Percentiles rank a stretch among this genome's conserved stretches.
Conservation (phyloP, 331 rosid species). For the Phaseolus coccineus region DNA sequence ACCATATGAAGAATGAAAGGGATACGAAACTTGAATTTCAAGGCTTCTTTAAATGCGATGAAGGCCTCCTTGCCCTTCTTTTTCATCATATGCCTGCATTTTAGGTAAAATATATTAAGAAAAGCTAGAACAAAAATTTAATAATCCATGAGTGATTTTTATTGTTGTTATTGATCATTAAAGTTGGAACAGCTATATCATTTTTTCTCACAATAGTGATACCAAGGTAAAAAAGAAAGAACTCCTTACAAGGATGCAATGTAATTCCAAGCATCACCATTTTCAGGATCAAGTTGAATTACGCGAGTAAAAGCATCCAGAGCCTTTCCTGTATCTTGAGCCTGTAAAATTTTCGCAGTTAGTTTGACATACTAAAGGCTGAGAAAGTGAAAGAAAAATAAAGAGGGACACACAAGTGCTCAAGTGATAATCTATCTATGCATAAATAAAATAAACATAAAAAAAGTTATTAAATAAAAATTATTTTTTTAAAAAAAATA, state of each 20-base stretch:
- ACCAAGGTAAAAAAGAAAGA: slow-evolving; percentile 38
- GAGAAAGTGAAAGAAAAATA: slow-evolving; percentile 10
- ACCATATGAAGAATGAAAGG: slow-evolving; percentile 37
- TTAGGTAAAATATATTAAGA: slow-evolving; percentile 33
- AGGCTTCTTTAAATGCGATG: slow-evolving; percentile 92
- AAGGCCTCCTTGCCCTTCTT: slow-evolving; percentile 87
- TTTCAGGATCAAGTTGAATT: slow-evolving; percentile 96
- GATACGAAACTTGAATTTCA: slow-evolving; percentile 80
- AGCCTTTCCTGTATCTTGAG: slow-evolving; percentile 89
- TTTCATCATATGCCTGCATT: slow-evolving; percentile 88
- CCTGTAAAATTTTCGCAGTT: slow-evolving; percentile 61
- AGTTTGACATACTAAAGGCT: slow-evolving; percentile 30
- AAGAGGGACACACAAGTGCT: background rate
- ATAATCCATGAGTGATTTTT: slow-evolving; percentile 13
- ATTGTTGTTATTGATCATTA: background rate
- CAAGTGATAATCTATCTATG: no score
- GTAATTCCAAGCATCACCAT: slow-evolving; percentile 98
- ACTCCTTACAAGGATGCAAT: slow-evolving; percentile 87
- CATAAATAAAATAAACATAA: no score
- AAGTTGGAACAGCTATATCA: slow-evolving; percentile 14
- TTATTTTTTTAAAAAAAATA: no score
- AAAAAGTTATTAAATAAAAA: no score
- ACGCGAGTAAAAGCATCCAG: slow-evolving; percentile 93
- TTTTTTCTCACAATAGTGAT: slow-evolving; percentile 1
- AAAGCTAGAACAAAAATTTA: slow-evolving; percentile 29